phyloP scores from a whole-genome alignment of 768 basidiomycete genomes.

The Termitomyces sp. region DNA sequence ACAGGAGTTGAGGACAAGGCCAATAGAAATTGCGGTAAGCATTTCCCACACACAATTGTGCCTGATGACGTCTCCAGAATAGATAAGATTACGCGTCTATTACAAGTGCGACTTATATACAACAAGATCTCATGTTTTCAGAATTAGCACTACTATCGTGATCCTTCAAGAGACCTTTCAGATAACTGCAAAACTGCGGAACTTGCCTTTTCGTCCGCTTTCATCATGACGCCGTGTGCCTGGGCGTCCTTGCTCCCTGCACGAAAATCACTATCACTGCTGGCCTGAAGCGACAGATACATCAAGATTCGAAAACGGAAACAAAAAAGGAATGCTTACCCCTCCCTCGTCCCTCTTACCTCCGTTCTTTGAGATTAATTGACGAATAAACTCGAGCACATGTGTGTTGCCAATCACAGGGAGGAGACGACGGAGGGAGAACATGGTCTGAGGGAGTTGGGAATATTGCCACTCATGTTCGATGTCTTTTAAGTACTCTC shows the following conservation, averaged over 20 bases:
- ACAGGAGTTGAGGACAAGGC: background rate
- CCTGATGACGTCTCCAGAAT: background rate
- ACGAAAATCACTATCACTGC: background rate
- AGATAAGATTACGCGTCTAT: background rate
- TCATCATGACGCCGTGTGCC: background rate
- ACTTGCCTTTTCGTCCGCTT: background rate
- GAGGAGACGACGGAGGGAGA: background rate
- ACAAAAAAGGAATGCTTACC: background rate
- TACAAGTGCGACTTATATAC: background rate
- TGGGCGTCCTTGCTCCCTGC: background rate
- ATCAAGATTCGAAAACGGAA: background rate
- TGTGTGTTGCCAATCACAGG: background rate
- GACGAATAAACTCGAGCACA: background rate
- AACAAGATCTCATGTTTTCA: background rate
- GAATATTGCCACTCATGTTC: background rate
- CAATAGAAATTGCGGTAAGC: background rate
- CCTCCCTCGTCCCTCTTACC: background rate
- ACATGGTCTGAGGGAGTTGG: background rate
- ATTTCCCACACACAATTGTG: background rate
- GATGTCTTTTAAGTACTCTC: background rate
- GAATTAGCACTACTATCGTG: background rate
- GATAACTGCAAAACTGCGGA: rapidly evolving
- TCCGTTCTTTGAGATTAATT: background rate
- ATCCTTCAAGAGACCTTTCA: background rate
- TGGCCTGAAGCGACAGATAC: background rate